A percentile compares a stretch with the other conserved stretches of the same genome.
phyloP scores from a whole-genome alignment of 2,329 filamentous ascomycete species.

The Aspergillus neoniger region DNA sequence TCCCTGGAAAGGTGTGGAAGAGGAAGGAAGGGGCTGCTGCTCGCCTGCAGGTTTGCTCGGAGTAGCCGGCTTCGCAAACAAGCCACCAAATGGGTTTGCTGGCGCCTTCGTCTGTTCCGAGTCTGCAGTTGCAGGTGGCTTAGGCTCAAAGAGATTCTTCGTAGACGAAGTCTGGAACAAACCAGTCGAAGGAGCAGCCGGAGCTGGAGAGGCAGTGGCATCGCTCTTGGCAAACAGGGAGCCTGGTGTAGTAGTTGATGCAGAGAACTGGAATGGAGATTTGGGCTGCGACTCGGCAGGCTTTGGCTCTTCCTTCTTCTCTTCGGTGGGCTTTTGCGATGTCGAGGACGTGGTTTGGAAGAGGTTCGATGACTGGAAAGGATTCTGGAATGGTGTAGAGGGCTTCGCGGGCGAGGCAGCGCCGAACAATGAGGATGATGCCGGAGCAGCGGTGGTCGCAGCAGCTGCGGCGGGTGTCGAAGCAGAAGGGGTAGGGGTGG shows the following conservation, averaged over 20 bases:
- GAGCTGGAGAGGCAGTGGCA: slow-evolving; percentile 13
- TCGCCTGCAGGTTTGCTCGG: slow-evolving; percentile 17
- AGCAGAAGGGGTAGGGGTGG: slow-evolving; percentile 20
- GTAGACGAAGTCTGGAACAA: slow-evolving; percentile 24
- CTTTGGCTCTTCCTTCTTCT: slow-evolving; percentile 18
- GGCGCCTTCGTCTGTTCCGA: slow-evolving; percentile 19
- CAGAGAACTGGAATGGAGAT: slow-evolving; percentile 19
- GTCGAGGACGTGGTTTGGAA: slow-evolving; percentile 19
- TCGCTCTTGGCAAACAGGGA: slow-evolving; percentile 24
- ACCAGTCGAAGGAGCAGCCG: slow-evolving; percentile 13
- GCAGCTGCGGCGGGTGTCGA: slow-evolving; percentile 15
- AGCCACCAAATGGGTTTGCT: slow-evolving; percentile 25
- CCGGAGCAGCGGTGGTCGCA: slow-evolving; percentile 12
- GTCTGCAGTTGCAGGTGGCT: slow-evolving; percentile 18
- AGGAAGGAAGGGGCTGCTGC: slow-evolving; percentile 18
- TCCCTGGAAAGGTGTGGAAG: slow-evolving; percentile 13
- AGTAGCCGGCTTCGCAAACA: slow-evolving; percentile 23
- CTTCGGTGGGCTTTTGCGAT: slow-evolving; percentile 14
- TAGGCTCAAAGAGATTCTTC: slow-evolving; percentile 27
- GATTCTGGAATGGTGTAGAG: slow-evolving; percentile 22
- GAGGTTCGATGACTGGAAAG: slow-evolving; percentile 26
- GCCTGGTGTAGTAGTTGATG: not conserved
- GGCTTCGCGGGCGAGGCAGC: slow-evolving; percentile 19
- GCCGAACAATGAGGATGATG: slow-evolving; percentile 24
- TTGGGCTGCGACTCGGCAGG: slow-evolving; percentile 16